phyloP scores from a whole-genome alignment of 495 filamentous ascomycete genomes.

The Penicillium fimorum region DNA sequence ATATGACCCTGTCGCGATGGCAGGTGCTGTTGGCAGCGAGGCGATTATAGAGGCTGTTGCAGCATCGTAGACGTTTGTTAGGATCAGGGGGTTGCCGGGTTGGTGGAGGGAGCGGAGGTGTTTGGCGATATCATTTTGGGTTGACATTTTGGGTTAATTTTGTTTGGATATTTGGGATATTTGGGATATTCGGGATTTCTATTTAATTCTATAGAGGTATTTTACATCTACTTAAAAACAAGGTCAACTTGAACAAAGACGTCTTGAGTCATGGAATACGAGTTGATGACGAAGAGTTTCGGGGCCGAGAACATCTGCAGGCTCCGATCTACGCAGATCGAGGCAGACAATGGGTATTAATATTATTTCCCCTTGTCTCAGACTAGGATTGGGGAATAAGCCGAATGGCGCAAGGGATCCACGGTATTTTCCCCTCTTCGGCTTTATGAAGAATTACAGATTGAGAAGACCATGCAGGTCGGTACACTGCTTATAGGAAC shows the following conservation, averaged over 20 bases:
- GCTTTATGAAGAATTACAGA: slow-evolving; percentile 1
- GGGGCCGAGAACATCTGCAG: neutral
- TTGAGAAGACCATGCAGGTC: slow-evolving; percentile 4
- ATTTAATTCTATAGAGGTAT: neutral
- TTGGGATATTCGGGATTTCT: neutral
- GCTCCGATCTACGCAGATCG: slow-evolving; percentile 2
- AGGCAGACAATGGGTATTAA: slow-evolving; percentile 3
- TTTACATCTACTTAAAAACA: neutral
- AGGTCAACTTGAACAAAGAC: neutral
- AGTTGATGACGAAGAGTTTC: neutral
- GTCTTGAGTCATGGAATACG: neutral
- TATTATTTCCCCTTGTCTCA: slow-evolving; percentile 14
- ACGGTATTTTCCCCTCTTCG: slow-evolving; percentile 12
- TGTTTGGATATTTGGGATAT: neutral
- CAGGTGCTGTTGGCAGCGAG: slow-evolving; percentile 38
- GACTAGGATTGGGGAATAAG: slow-evolving; percentile 9
- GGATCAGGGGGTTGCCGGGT: slow-evolving; percentile 46
- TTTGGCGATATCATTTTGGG: slow-evolving; percentile 2
- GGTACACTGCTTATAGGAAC: neutral
- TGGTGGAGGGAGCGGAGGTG: slow-evolving; percentile 41
- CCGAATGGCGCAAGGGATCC: slow-evolving; percentile 16
- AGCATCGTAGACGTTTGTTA: slow-evolving; percentile 54
- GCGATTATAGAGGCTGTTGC: slow-evolving; percentile 43
- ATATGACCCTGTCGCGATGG: slow-evolving; percentile 54
- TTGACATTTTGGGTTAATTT: neutral